These are phyloP conservation scores for Camelina sativa DNA, from an alignment of 345 rosid genomes.

Conservation along the genomic window DNA sequence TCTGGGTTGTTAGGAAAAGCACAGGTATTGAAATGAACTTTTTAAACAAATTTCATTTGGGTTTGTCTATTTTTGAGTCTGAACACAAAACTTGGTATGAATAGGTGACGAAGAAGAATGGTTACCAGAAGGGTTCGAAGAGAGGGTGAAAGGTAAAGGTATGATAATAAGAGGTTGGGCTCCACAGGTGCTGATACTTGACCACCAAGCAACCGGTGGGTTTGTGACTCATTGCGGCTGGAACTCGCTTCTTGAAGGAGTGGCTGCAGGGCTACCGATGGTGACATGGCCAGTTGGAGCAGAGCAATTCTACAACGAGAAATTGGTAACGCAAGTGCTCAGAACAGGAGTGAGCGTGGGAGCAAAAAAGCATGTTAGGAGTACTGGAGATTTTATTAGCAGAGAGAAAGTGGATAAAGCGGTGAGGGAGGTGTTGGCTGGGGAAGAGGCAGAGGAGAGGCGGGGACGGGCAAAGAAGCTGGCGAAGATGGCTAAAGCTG, in stretches of 20 bases:
- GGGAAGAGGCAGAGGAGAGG: conserved; percentile 52
- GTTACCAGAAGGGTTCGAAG: conserved; percentile 50
- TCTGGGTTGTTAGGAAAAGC: conserved; percentile 41
- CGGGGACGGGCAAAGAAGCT: conserved; percentile 37
- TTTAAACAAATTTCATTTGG: background rate
- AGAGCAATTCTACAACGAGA: conserved; percentile 58
- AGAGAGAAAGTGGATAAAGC: conserved; percentile 44
- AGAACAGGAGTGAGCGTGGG: conserved; percentile 49
- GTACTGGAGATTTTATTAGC: conserved; percentile 27
- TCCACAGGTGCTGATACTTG: conserved; percentile 55
- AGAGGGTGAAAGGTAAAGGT: conserved; percentile 45
- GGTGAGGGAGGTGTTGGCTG: conserved; percentile 43
- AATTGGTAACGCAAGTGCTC: conserved; percentile 47
- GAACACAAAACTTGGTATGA: background rate
- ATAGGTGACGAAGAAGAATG: conserved; percentile 37
- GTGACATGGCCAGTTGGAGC: conserved; percentile 56
- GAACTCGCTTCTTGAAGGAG: conserved; percentile 56
- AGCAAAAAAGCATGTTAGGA: conserved; percentile 33
- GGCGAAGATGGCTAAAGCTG: conserved; percentile 45
- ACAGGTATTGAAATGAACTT: conserved; percentile 3
- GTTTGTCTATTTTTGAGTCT: conserved; percentile 1
- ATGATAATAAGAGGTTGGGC: conserved; percentile 55
- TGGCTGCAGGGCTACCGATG: conserved; percentile 53
- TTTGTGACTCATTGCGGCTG: conserved; percentile 64
- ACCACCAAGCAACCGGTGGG: conserved; percentile 51